Conservation (phyloP, 345 rosid genomes). For the Salix caprea region DNA sequence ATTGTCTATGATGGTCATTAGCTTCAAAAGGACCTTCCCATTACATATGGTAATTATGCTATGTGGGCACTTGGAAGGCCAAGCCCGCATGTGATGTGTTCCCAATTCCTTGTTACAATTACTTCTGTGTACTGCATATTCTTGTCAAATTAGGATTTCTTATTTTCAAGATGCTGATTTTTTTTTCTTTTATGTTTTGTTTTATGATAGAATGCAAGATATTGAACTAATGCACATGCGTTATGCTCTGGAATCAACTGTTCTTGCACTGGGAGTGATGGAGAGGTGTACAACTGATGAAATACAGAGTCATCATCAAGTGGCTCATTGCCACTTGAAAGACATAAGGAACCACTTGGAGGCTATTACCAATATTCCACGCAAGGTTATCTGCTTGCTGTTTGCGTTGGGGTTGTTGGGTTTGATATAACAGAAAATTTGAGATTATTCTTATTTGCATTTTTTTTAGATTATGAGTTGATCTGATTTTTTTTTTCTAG, state of each 20-base stretch:
- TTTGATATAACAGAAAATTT: not conserved
- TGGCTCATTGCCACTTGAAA: constrained; percentile 65
- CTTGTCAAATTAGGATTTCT: not conserved
- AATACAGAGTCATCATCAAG: constrained; percentile 41
- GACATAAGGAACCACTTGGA: constrained; percentile 71
- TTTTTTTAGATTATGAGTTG: not conserved
- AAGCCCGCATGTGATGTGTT: not conserved
- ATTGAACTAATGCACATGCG: constrained; percentile 96
- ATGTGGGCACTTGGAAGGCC: not conserved
- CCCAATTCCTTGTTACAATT: not conserved
- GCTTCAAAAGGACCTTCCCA: not conserved
- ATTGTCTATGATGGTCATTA: not conserved
- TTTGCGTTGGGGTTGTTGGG: constrained; percentile 4
- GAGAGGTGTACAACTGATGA: constrained; percentile 49
- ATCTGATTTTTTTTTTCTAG: too few relatives aligned
- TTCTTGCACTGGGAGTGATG: constrained; percentile 71
- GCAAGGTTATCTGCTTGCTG: constrained; percentile 51
- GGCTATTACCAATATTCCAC: constrained; percentile 69
- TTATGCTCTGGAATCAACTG: constrained; percentile 82
- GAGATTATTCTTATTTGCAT: not conserved
- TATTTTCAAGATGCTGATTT: not conserved
- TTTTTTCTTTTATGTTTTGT: not conserved
- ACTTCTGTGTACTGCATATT: not conserved
- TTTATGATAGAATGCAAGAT: constrained; percentile 71
- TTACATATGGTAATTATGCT: not conserved